Percentiles rank a stretch among this genome's conserved stretches.
These are phyloP conservation scores for Cercospora zeae-maydis DNA, from an alignment of 2,329 filamentous ascomycete genomes.

Conservation along the genomic window DNA sequence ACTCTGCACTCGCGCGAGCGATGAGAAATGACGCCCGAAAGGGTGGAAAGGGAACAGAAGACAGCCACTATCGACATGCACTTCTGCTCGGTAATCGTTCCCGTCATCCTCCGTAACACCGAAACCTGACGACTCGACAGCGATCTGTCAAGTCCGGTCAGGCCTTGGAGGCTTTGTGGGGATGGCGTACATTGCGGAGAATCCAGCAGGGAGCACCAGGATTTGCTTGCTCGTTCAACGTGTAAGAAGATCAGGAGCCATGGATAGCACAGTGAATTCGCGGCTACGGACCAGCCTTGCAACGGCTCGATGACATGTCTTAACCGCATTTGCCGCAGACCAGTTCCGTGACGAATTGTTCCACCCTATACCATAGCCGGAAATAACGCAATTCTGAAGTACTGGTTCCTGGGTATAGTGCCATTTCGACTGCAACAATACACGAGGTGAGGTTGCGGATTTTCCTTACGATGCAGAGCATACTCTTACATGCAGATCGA, in stretches of 20 bases:
- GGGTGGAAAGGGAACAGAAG: too few species aligned
- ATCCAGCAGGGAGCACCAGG: neutral
- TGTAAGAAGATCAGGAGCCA: neutral
- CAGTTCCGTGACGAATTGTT: neutral
- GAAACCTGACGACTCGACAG: neutral
- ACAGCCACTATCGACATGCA: neutral
- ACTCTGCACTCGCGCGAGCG: too few species aligned
- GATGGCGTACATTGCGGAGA: constrained; percentile 1
- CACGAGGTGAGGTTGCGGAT: neutral
- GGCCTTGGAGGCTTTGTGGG: neutral
- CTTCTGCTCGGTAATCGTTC: neutral
- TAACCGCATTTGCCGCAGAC: neutral
- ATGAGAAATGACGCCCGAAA: too few species aligned
- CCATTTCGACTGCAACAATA: neutral
- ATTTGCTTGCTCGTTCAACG: constrained; percentile 9
- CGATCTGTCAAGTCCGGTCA: neutral
- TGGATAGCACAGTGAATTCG: neutral
- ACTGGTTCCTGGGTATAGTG: neutral
- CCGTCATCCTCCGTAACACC: neutral
- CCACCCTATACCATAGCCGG: neutral
- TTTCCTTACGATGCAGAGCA: neutral
- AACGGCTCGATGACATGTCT: neutral
- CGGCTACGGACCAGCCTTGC: neutral
- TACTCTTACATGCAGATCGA: neutral
- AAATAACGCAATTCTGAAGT: neutral